Evolutionary conservation across 495 filamentous ascomycete species (phyloP).

Genomic region (Aspergillus ostianus): DNA sequence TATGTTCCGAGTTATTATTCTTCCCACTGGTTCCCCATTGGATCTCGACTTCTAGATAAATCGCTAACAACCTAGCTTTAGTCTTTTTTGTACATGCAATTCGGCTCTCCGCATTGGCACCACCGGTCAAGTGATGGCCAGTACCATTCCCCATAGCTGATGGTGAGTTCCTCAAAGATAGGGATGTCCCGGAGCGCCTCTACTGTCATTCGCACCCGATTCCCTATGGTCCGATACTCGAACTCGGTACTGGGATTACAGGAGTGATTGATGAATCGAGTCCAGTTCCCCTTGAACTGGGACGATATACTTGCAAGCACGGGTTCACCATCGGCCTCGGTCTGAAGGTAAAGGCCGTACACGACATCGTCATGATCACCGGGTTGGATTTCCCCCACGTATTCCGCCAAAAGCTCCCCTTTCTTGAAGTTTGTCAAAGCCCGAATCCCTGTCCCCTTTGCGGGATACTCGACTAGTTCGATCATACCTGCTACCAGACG

Average conservation of each 20-base stretch:
- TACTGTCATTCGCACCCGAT: conserved; percentile 19
- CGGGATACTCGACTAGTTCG: conserved; percentile 32
- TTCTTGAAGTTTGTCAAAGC: conserved; percentile 26
- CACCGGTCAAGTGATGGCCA: too few species aligned
- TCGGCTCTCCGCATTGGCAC: conserved; percentile 20
- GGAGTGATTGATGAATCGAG: conserved; percentile 72
- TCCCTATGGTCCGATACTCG: conserved; percentile 19
- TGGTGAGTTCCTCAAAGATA: conserved; percentile 34
- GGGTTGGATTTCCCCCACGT: conserved; percentile 29
- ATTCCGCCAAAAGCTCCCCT: conserved; percentile 31
- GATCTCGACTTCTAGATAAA: too few species aligned
- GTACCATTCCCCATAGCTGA: conserved; percentile 32
- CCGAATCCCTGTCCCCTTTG: conserved; percentile 34
- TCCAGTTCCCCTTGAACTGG: conserved; percentile 44
- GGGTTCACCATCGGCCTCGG: neutral
- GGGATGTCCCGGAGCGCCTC: conserved; percentile 26
- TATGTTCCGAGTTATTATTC: too few species aligned
- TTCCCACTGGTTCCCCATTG: too few species aligned
- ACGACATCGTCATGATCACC: neutral
- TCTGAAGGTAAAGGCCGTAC: neutral
- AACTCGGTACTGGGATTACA: conserved; percentile 54
- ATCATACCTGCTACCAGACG: conserved; percentile 23
- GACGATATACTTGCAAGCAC: conserved; percentile 2
- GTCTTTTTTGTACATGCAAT: neutral
- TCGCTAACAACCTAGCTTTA: too few species aligned